phyloP scores from a whole-genome alignment of 2,329 filamentous ascomycete species.

The Periconia digitata region DNA sequence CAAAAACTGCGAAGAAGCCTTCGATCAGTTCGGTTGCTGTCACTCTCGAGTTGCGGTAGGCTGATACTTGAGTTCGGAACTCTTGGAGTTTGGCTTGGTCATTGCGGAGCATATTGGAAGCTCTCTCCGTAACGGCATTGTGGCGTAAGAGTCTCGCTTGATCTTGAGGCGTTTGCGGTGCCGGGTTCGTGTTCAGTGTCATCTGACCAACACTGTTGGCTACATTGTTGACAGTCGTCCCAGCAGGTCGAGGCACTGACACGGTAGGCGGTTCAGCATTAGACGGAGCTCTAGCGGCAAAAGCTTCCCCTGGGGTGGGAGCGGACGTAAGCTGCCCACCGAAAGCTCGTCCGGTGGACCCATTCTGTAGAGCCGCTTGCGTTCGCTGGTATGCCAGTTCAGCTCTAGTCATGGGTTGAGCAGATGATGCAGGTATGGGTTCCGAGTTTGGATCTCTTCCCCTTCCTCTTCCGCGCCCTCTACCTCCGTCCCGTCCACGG shows the following conservation, averaged over 20 bases:
- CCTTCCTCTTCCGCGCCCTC: slow-evolving; percentile 60
- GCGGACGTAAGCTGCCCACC: slow-evolving; percentile 74
- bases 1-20: slow-evolving; percentile 83
- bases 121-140: slow-evolving; percentile 81
- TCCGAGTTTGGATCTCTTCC: slow-evolving; percentile 89
- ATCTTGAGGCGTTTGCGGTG: slow-evolving; percentile 66
- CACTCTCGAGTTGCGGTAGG: slow-evolving; percentile 70
- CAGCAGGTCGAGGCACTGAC: slow-evolving; percentile 39
- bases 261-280: slow-evolving; percentile 41
- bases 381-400: slow-evolving; percentile 91
- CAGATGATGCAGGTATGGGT: slow-evolving; percentile 71
- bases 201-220: slow-evolving; percentile 22
- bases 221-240: slow-evolving; percentile 16
- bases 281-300: slow-evolving; percentile 51
- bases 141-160: slow-evolving; percentile 80
- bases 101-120: slow-evolving; percentile 76
- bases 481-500: slow-evolving; percentile 47
- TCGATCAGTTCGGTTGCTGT: slow-evolving; percentile 79
- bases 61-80: slow-evolving; percentile 79
- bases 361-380: slow-evolving; percentile 81
- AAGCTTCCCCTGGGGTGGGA: slow-evolving; percentile 44
- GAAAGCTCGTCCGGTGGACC: slow-evolving; percentile 77
- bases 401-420: slow-evolving; percentile 79
- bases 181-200: slow-evolving; percentile 34
- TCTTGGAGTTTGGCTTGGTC: slow-evolving; percentile 71